A percentile compares a stretch with the other conserved stretches of the same genome.
These are phyloP conservation scores for Porcisia hertigi DNA, from an alignment of 208 protist species.

Conservation along the genomic window DNA sequence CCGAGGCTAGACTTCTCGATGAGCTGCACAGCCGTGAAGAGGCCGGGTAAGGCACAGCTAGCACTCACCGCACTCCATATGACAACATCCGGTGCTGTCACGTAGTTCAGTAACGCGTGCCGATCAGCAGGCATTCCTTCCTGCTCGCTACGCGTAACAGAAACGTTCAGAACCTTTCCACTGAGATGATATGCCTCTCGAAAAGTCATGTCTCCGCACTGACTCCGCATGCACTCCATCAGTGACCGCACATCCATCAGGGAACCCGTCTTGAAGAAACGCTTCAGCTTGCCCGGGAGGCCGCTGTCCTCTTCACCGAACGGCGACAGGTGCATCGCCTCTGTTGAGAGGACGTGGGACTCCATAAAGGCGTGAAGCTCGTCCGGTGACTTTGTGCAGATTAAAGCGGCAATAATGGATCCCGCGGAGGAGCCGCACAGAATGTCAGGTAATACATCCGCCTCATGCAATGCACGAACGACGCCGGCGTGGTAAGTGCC, in stretches of 20 bases:
- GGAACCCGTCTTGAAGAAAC: constrained; percentile 68
- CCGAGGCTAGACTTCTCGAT: constrained; percentile 48
- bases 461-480: constrained; percentile 59
- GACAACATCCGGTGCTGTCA: constrained; percentile 80
- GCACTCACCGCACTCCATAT: constrained; percentile 79
- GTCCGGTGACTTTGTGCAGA: constrained; percentile 52
- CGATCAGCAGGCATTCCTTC: constrained; percentile 43
- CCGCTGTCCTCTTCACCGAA: constrained; percentile 52
- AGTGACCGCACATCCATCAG: constrained; percentile 81
- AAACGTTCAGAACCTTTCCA: constrained; percentile 84
- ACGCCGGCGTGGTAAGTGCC: constrained; percentile 86
- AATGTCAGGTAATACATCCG: constrained; percentile 64
- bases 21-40: constrained; percentile 74
- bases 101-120: constrained; percentile 80
- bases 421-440: constrained; percentile 75
- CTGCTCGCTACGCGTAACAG: constrained; percentile 57
- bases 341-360: constrained; percentile 38
- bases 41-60: constrained; percentile 61
- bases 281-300: constrained; percentile 47
- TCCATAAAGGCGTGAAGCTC: constrained; percentile 52
- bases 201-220: constrained; percentile 88
- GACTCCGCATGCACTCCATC: constrained; percentile 65
- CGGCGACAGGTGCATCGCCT: constrained; percentile 50
- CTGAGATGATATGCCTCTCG: constrained; percentile 77
- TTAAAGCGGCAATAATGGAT: constrained; percentile 73